Conservation (phyloP, 495 filamentous ascomycete genomes). For the Neurospora sp. region DNA sequence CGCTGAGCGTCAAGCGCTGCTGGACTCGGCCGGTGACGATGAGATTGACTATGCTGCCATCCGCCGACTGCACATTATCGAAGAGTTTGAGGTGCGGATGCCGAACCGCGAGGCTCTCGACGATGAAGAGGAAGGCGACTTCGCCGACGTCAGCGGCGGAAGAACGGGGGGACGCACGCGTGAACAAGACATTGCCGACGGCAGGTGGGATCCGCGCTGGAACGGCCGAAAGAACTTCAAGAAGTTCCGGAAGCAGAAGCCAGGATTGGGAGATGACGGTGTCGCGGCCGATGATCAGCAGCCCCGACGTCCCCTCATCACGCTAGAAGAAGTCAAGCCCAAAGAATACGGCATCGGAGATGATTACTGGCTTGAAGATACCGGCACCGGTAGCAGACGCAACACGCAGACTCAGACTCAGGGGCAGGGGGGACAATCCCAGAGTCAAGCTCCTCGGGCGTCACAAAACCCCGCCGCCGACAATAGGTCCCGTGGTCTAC, state of each 20-base stretch:
- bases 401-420: slow-evolving; percentile 22
- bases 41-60: slow-evolving; percentile 61
- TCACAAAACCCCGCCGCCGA: neutral
- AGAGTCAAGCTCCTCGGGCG: slow-evolving; percentile 4
- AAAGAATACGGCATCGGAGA: slow-evolving; percentile 80
- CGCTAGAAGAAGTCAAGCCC: slow-evolving; percentile 65
- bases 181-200: slow-evolving; percentile 37
- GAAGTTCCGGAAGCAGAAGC: slow-evolving; percentile 55
- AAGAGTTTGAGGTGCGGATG: slow-evolving; percentile 59
- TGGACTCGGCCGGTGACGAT: slow-evolving; percentile 30
- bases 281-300: slow-evolving; percentile 1
- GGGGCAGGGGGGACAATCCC: slow-evolving; percentile 1
- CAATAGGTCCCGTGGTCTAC: neutral
- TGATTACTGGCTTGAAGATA: slow-evolving; percentile 60
- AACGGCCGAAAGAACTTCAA: slow-evolving; percentile 98
- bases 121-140: neutral
- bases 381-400: slow-evolving; percentile 4
- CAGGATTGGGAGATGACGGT: slow-evolving; percentile 13
- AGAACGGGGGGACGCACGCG: slow-evolving; percentile 24
- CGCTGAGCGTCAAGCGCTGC: slow-evolving; percentile 47
- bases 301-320: slow-evolving; percentile 46
- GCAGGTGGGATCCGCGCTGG: slow-evolving; percentile 83
- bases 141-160: neutral
- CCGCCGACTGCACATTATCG: slow-evolving; percentile 65
- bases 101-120: neutral